Base-by-base conservation (phyloP, 805 yeast species). In the Ogataea haglerorum region DNA sequence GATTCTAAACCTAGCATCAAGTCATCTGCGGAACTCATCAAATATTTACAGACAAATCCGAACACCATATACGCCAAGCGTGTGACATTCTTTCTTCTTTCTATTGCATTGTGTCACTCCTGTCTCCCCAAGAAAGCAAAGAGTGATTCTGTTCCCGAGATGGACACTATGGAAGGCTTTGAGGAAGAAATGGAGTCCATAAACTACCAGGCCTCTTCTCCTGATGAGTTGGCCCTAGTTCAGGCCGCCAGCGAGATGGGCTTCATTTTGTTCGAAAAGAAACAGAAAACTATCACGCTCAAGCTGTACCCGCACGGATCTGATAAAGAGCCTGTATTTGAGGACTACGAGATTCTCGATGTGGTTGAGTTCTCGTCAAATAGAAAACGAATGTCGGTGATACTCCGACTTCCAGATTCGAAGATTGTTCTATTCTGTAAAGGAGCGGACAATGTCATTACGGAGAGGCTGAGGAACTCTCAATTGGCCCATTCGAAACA, bases 221-320 rank as follows among this genome's bases (percentile, higher is more conserved):
- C 99, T 0, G 99, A 93, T 64, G 99, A 93, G 60, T 64, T 90
- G 36, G 99, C 99, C 0, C 67, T 93, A 22, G 91, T 93, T 3
- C 78, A 83, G 33, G 99, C 98, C 1, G 99, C 99, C 0, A 73
- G 96, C 51, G 99, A 93, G 57, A 72, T 93, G 71, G 99, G 99
- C 0, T 93, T 72, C 60, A 80, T 90, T n/a, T 85, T 90, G 6
- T 72, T 69, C 42, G 88, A 86, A 43, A 76, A 85, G 40, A 77
- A 77, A 45, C 78, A 77, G 33, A 75, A 74, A 43, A 60, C 65
- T 1, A 59, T 93, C 33, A 75, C 82, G 0, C 64, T 93, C 16
- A 81, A 90, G 51, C 76, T 88, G 0, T 93, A 83, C 58, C 97
- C 98, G 0, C 53, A 80, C 38, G 97, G 98, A 0, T 79, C 86